Conservation (phyloP, 768 basidiomycete species). For the Mycena capillaripes region DNA sequence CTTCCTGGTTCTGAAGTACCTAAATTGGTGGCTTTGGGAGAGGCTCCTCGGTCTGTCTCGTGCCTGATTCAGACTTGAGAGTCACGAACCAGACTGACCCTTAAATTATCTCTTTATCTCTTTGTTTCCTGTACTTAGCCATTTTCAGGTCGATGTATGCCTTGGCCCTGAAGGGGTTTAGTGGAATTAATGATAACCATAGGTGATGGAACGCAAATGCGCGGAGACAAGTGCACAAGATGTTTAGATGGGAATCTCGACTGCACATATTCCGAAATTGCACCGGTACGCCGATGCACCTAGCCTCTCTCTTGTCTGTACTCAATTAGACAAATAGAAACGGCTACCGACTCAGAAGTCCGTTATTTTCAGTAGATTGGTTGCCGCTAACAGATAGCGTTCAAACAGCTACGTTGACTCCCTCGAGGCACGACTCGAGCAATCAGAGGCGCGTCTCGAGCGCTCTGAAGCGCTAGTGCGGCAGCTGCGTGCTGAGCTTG, state of each 20-base stretch:
- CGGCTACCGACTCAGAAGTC: too few relatives aligned
- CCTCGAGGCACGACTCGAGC: conserved; percentile 21
- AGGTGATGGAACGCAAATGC: conserved; percentile 3
- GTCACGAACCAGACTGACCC: too few relatives aligned
- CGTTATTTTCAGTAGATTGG: too few relatives aligned
- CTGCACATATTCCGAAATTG: background rate
- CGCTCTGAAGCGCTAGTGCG: conserved; percentile 9
- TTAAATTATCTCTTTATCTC: background rate
- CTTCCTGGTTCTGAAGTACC: too few relatives aligned
- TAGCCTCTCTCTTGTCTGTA: too few relatives aligned
- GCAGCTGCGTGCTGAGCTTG: conserved; percentile 23
- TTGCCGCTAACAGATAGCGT: too few relatives aligned
- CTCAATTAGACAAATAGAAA: too few relatives aligned
- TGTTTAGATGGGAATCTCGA: conserved; percentile 7
- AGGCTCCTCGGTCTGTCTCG: background rate
- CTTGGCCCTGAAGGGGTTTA: background rate
- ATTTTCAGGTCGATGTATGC: background rate
- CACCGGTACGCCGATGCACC: background rate
- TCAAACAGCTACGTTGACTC: conserved; percentile 19
- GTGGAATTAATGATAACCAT: too few relatives aligned
- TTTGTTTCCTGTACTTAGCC: background rate
- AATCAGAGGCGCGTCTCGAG: too few relatives aligned
- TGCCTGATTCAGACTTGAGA: too few relatives aligned
- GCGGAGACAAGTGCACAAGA: background rate
- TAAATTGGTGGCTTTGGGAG: too few relatives aligned